These are phyloP conservation scores for Epichloe sp. DNA, from an alignment of 2,329 filamentous ascomycete genomes.

Conservation along the genomic window DNA sequence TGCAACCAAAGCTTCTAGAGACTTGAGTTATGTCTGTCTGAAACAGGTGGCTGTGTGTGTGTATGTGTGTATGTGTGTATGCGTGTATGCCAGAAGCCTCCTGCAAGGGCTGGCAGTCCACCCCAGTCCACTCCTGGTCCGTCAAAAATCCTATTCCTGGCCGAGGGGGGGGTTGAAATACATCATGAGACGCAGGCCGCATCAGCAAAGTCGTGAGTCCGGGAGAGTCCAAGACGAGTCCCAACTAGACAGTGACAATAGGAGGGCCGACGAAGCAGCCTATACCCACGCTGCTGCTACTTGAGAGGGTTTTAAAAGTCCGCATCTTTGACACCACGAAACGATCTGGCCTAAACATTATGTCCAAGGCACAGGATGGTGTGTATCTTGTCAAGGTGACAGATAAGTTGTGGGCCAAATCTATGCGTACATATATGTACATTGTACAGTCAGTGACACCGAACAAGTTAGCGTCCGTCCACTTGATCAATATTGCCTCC, in stretches of 20 bases:
- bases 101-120: constrained; percentile 1
- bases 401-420: background rate
- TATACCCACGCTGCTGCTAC: background rate
- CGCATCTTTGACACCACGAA: too few relatives aligned
- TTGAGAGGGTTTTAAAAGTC: background rate
- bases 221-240: background rate
- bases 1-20: constrained; percentile 5
- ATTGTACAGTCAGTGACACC: background rate
- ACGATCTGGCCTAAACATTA: too few relatives aligned
- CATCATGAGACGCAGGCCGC: constrained; percentile 9
- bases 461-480: background rate
- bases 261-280: background rate
- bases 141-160: constrained; percentile 3
- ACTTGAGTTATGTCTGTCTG: constrained; percentile 7
- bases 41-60: constrained; percentile 10
- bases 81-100: constrained; percentile 1
- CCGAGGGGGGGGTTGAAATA: constrained; percentile 4
- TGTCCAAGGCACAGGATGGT: too few relatives aligned
- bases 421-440: background rate
- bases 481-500: background rate
- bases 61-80: too few relatives aligned
- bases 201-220: constrained; percentile 8
- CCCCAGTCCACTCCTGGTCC: constrained; percentile 3
- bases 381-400: too few relatives aligned
- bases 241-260: background rate